Percentiles rank a stretch among this genome's conserved stretches.
phyloP scores from a whole-genome alignment of 805 yeast species.

The Kluyveromyces starmeri region DNA sequence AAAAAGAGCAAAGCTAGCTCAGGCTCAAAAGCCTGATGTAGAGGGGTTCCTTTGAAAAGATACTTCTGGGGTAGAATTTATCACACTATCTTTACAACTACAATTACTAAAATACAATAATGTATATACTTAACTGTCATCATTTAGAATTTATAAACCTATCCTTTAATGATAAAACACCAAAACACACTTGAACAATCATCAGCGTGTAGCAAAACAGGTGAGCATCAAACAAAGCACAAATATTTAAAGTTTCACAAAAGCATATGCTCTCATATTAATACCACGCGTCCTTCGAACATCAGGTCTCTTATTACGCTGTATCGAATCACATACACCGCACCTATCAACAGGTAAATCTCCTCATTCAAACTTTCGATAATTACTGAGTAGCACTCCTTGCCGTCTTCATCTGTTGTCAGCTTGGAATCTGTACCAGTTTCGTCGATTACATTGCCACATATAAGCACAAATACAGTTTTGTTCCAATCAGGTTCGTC shows the following conservation, averaged over 20 bases:
- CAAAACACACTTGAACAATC: too few species aligned
- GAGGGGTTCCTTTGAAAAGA: slow-evolving; percentile 3
- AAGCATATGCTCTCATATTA: too few species aligned
- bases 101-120: too few species aligned
- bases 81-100: too few species aligned
- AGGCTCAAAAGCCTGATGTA: slow-evolving; percentile 13
- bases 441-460: slow-evolving; percentile 10
- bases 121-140: too few species aligned
- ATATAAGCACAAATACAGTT: slow-evolving; percentile 58
- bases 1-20: slow-evolving; percentile 27
- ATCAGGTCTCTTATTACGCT: slow-evolving; percentile 38
- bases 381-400: slow-evolving; percentile 29
- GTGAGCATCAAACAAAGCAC: too few species aligned
- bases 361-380: slow-evolving; percentile 42
- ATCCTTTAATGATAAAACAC: too few species aligned
- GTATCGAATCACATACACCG: slow-evolving; percentile 70
- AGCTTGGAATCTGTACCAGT: slow-evolving; percentile 21
- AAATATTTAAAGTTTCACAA: too few species aligned
- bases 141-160: too few species aligned
- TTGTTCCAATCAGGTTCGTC: slow-evolving; percentile 65
- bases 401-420: slow-evolving; percentile 34
- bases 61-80: too few species aligned
- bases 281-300: slow-evolving; percentile 33
- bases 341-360: slow-evolving; percentile 49
- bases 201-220: too few species aligned